Evolutionary conservation across 2,329 filamentous ascomycete species (phyloP), one percentile per base, ranked within the genome.

Genomic region (Neopestalotiopsis sp.): DNA sequence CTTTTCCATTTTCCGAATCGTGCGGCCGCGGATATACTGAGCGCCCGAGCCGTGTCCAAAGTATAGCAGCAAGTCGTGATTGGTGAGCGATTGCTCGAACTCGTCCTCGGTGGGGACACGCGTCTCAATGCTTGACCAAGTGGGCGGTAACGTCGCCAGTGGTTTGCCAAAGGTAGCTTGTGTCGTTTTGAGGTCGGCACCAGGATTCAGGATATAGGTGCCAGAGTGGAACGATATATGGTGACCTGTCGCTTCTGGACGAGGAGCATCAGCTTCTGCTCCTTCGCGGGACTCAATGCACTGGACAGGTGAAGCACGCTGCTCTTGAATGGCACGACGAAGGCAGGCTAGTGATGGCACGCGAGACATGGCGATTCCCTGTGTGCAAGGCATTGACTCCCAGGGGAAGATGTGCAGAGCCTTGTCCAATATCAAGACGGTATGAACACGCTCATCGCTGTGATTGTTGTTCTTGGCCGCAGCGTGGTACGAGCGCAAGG

Each of bases 41-140:
- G 94, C 93, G 28, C 95, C 96, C 73, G 93, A 95, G 70, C 96
- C 96, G 81, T 99, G 96, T 1, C 96, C 96, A 80, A 99, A 98
- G 83, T 99, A 99, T 12, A 99, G 86, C 30, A 98, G 84, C 2
- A 97, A 83, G 69, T 94, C 90, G 20, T 90, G 90, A 0, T 84
- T 80, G 61, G 88, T 83, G 9, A 99, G 86, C 0, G 88, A 88
- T 0, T 81, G 75, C 71, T 91, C 90, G 79, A 98, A 95, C 71
- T 97, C 93, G 2, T 87, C 81, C 78, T 98, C 95, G 0, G 86
- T 89, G 0, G 96, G 96, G 2, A 87, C 85, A 28, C 89, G 89
- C 70, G 89, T 88, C 68, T 92, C 85, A 69, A 96, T 90, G 59
- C 88, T 85, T 3, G 83, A 87, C 94, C 95, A 98, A 30, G 90